These are phyloP conservation scores for Inga laurina DNA, from an alignment of 306 rosid species.

Conservation along the genomic window DNA sequence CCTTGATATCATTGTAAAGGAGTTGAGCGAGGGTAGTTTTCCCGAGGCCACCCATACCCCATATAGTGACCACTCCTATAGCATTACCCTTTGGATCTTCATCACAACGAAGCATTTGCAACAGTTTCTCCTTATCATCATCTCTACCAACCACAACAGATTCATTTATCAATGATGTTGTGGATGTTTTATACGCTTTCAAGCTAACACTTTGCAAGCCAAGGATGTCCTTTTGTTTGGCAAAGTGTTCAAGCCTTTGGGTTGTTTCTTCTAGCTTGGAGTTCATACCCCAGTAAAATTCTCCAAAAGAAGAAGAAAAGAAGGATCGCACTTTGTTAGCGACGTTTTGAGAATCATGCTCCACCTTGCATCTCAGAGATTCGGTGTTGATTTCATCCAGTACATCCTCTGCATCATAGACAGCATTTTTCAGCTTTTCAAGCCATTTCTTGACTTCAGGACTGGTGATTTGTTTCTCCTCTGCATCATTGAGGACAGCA, in stretches of 20 bases:
- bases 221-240: conserved; percentile 41
- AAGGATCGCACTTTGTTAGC: conserved; percentile 34
- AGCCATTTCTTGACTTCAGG: conserved; percentile 18
- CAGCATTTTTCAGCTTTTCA: conserved; percentile 9
- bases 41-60: conserved; percentile 43
- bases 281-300: conserved; percentile 28
- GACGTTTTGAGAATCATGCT: background rate
- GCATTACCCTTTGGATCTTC: background rate
- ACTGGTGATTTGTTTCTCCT: conserved; percentile 16
- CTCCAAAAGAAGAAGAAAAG: background rate
- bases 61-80: conserved; percentile 30
- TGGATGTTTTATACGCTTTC: conserved; percentile 17
- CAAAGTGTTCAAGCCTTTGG: conserved; percentile 38
- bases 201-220: conserved; percentile 36
- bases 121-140: conserved; percentile 31
- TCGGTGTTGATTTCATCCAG: conserved; percentile 12
- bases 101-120: conserved; percentile 24
- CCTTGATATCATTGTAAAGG: no score
- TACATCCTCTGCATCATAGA: conserved; percentile 24
- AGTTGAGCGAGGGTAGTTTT: conserved; percentile 27
- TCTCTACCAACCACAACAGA: conserved; percentile 9
- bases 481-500: conserved; percentile 30
- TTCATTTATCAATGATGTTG: conserved; percentile 50
- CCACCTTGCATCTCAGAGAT: background rate
- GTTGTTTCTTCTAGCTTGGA: conserved; percentile 28